phyloP scores from a whole-genome alignment of 192 early-diverging fungal species.

The Coemansia sp. region DNA sequence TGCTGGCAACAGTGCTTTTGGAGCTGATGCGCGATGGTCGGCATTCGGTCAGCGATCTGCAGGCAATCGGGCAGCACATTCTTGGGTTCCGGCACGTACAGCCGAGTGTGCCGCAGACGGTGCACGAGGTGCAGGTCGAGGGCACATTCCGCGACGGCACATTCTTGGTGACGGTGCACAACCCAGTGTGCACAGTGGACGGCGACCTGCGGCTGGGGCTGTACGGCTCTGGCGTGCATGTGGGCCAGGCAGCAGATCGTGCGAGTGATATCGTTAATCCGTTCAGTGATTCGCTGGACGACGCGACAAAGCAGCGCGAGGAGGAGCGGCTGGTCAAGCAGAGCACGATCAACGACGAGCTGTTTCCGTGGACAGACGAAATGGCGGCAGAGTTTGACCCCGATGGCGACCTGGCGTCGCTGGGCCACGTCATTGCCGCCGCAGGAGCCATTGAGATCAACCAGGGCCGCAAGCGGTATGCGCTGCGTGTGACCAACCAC shows the following conservation, averaged over 20 bases:
- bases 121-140: conserved; percentile 87
- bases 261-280: conserved; percentile 15
- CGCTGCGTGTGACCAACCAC: conserved; percentile 81
- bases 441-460: conserved; percentile 75
- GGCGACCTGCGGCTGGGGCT: conserved; percentile 83
- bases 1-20: conserved; percentile 84
- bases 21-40: conserved; percentile 89
- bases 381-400: conserved; percentile 34
- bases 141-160: conserved; percentile 93
- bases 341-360: conserved; percentile 33
- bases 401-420: conserved; percentile 48
- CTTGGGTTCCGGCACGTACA: conserved; percentile 85
- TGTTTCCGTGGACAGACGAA: conserved; percentile 53
- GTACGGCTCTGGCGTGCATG: conserved; percentile 81
- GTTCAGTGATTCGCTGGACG: conserved; percentile 10
- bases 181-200: conserved; percentile 81
- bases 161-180: conserved; percentile 90
- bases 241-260: conserved; percentile 58
- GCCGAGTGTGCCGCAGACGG: conserved; percentile 63
- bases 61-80: conserved; percentile 82
- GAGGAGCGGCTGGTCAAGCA: conserved; percentile 2
- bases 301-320: conserved; percentile 7
- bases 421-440: conserved; percentile 69
- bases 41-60: conserved; percentile 83
- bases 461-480: conserved; percentile 66